Evolutionary conservation across 192 early-diverging fungal species (phyloP).

Genomic region (Podila clonocystis): DNA sequence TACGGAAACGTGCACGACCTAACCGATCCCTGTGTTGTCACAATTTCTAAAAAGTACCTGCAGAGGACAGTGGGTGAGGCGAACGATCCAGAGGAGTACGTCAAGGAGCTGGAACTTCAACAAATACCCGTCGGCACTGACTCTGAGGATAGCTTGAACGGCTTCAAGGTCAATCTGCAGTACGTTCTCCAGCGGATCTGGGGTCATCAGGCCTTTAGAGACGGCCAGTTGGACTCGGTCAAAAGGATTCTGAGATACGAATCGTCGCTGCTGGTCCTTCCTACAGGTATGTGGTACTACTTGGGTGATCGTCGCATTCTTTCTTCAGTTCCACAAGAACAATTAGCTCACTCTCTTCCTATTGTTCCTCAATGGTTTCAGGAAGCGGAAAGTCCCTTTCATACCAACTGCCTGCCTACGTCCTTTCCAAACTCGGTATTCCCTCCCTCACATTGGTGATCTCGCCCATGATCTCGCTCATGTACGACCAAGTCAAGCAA

Average conservation of each 20-base stretch:
- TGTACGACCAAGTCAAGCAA: slow-evolving; percentile 84
- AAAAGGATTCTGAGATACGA: slow-evolving; percentile 49
- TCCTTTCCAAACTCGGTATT: slow-evolving; percentile 58
- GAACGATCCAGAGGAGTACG: slow-evolving; percentile 38
- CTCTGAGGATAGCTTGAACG: neutral
- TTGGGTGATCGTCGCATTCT: neutral
- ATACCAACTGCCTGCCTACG: slow-evolving; percentile 80
- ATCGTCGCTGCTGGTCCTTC: slow-evolving; percentile 63
- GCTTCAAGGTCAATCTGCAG: slow-evolving; percentile 54
- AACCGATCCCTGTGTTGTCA: slow-evolving; percentile 31
- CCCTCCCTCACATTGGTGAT: slow-evolving; percentile 74
- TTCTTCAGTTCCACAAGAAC: neutral
- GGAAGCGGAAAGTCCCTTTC: slow-evolving; percentile 78
- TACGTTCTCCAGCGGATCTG: slow-evolving; percentile 56
- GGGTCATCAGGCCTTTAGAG: slow-evolving; percentile 50
- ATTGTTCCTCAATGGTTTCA: neutral
- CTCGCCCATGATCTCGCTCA: slow-evolving; percentile 83
- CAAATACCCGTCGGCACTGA: neutral
- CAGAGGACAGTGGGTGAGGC: slow-evolving; percentile 12
- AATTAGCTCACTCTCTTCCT: neutral
- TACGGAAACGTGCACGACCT: slow-evolving; percentile 37
- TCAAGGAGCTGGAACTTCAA: slow-evolving; percentile 25
- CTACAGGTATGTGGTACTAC: slow-evolving; percentile 56
- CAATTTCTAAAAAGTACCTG: slow-evolving; percentile 20
- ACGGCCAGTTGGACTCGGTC: slow-evolving; percentile 61